Evolutionary conservation across 2,329 filamentous ascomycete species (phyloP).

Genomic region (Penicillium fuscoglaucum): DNA sequence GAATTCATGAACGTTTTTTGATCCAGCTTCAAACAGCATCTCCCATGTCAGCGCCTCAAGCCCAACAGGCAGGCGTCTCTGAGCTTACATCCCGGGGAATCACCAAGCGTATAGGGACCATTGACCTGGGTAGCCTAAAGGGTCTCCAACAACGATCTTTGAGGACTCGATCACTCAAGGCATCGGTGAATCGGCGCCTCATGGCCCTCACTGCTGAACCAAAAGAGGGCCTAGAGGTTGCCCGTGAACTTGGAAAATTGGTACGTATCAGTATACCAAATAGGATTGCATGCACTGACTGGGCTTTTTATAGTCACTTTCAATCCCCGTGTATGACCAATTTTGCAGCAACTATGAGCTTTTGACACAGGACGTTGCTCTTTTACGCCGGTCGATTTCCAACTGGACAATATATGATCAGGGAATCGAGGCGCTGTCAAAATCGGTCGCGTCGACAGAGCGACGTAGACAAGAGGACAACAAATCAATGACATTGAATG

Average conservation of each 20-base stretch:
- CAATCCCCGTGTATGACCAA: slow-evolving; percentile 85
- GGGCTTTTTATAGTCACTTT: slow-evolving; percentile 65
- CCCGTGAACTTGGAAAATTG: slow-evolving; percentile 54
- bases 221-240: slow-evolving; percentile 55
- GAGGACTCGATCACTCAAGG: slow-evolving; percentile 32
- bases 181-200: slow-evolving; percentile 29
- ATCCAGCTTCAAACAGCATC: slow-evolving; percentile 69
- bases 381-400: slow-evolving; percentile 66
- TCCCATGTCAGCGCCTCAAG: slow-evolving; percentile 56
- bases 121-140: slow-evolving; percentile 46
- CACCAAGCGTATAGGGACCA: slow-evolving; percentile 52
- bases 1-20: slow-evolving; percentile 80
- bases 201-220: slow-evolving; percentile 52
- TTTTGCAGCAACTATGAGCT: slow-evolving; percentile 88
- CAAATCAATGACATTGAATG: slow-evolving; percentile 78
- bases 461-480: slow-evolving; percentile 62
- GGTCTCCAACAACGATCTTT: slow-evolving; percentile 30
- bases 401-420: slow-evolving; percentile 79
- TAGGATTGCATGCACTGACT: slow-evolving; percentile 37
- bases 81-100: slow-evolving; percentile 28
- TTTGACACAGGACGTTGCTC: slow-evolving; percentile 74
- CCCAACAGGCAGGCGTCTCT: slow-evolving; percentile 20
- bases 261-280: slow-evolving; percentile 34
- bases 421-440: slow-evolving; percentile 80
- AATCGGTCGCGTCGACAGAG: slow-evolving; percentile 70